Percentiles rank a stretch among this genome's conserved stretches.
These are phyloP conservation scores for Multifurca ochricompacta DNA, from an alignment of 768 basidiomycete species.

Conservation along the genomic window DNA sequence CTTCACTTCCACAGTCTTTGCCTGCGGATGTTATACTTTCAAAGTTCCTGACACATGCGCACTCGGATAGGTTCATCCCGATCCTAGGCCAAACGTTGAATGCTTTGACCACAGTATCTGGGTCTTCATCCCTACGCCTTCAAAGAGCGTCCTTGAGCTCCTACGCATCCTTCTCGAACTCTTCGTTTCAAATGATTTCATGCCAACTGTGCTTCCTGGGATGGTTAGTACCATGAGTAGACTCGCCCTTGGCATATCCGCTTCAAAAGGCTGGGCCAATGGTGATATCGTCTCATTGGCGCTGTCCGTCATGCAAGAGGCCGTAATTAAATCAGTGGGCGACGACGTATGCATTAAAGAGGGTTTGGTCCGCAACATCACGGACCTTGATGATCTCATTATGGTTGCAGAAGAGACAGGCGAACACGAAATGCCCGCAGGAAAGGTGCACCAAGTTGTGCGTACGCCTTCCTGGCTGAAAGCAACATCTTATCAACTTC, in stretches of 20 bases:
- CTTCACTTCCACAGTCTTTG: constrained; percentile 19
- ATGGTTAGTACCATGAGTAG: constrained; percentile 71
- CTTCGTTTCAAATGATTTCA: constrained; percentile 45
- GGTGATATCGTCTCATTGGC: constrained; percentile 58
- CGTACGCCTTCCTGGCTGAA: constrained; percentile 62
- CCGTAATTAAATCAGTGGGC: constrained; percentile 51
- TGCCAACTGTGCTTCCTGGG: constrained; percentile 75
- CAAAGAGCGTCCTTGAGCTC: constrained; percentile 56
- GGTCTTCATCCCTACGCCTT: constrained; percentile 50
- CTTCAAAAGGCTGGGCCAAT: constrained; percentile 60
- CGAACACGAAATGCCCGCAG: neutral
- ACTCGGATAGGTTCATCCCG: constrained; percentile 50
- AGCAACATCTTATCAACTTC: constrained; percentile 74
- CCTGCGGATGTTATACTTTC: constrained; percentile 29
- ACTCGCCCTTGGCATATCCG: constrained; percentile 48
- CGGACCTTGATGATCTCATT: constrained; percentile 57
- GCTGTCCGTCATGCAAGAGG: constrained; percentile 46
- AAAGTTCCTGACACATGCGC: constrained; percentile 34
- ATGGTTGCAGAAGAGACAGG: constrained; percentile 24
- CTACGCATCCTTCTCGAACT: constrained; percentile 43
- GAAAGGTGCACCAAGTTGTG: neutral
- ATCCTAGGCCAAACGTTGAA: constrained; percentile 79
- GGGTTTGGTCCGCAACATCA: constrained; percentile 47
- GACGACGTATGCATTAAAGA: constrained; percentile 60
- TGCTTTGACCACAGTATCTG: constrained; percentile 52